Percentiles rank a stretch among this genome's conserved stretches.
Evolutionary conservation across 768 basidiomycete species (phyloP).

Genomic region (Mrakia hoshinonis): DNA sequence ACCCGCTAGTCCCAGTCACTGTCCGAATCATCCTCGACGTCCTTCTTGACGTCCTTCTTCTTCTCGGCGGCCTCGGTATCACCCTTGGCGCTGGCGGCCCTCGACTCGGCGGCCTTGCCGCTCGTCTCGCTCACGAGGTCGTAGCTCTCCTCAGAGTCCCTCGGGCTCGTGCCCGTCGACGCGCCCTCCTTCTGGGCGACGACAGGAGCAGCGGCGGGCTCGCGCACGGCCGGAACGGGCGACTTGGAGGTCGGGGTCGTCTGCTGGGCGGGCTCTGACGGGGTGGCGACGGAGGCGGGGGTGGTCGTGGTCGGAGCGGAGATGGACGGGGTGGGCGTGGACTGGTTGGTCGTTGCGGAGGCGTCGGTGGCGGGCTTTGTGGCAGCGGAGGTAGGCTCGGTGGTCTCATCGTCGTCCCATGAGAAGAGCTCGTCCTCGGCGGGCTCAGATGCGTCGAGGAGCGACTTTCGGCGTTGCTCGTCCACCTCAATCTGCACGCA

Average conservation of each 20-base stretch:
- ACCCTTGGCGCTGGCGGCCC: conserved; percentile 34
- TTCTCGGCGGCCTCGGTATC: conserved; percentile 44
- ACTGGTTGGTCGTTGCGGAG: conserved; percentile 13
- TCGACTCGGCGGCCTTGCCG: conserved; percentile 16
- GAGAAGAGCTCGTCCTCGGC: conserved; percentile 67
- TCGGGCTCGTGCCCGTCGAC: conserved; percentile 34
- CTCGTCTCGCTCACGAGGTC: conserved; percentile 38
- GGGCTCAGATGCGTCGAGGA: conserved; percentile 45
- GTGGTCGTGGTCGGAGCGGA: conserved; percentile 7
- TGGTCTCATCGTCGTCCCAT: conserved; percentile 92
- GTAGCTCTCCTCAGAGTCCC: conserved; percentile 33
- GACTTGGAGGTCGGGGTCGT: not conserved
- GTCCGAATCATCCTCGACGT: conserved; percentile 46
- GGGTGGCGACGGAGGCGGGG: conserved; percentile 32
- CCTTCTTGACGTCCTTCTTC: conserved; percentile 34
- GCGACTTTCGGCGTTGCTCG: conserved; percentile 18
- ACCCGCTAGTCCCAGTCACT: conserved; percentile 65
- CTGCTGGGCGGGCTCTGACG: conserved; percentile 26
- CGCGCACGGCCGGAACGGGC: not conserved
- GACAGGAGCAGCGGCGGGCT: not conserved
- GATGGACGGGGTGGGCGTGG: conserved; percentile 1
- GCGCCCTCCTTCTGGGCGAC: conserved; percentile 27
- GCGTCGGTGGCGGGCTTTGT: conserved; percentile 20
- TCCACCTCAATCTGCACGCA: conserved; percentile 28
- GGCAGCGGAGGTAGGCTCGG: not conserved